Base-by-base conservation (phyloP, 306 rosid genomes). In the Benincasa hispida region DNA sequence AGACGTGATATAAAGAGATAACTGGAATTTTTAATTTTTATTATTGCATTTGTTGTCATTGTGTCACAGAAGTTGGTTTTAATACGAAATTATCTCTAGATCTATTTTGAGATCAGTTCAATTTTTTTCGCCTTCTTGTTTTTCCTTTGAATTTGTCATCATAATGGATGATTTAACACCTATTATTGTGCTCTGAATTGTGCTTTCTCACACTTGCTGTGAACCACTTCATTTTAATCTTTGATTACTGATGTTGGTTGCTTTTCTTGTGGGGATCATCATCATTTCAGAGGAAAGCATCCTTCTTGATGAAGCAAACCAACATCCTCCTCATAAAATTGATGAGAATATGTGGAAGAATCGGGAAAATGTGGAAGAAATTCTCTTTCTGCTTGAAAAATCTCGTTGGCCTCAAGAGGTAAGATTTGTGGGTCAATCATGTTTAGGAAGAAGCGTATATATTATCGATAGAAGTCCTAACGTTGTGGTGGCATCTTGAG, bases 321-420 rank as follows among this genome's bases (percentile, higher is more conserved):
- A 37, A 68, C 86, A 18, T 32, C 93, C 96, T 75, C 98, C 98
- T 6, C 98, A 94, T 83, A 94, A 94, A 83, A 85, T 94, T 11
- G 98, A 94, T 24, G 96, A 94, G 90, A 94, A 94, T 84, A 85
- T 91, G 97, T 94, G 98, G 98, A 94, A 90, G 89, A 94, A 94
- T 81, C 85, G 97, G 82, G 98, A 94, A 76, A 83, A 89, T 61
- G 92, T 91, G 39, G 98, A 94, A 80, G 98, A 94, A 79, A 83
- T 87, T 5, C 76, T 94, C 18, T 91, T 84, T 65, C 84, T 90
- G 76, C 94, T 94, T 82, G 88, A 91, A 57, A 81, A 79, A 53
- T 73, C 87, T 79, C 88, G 83, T 82, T 91, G 88, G 91, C 98
- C 98, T 54, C 86, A 70, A 34, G 73, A 55, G 87, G 98, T 94